Evolutionary conservation across 306 rosid genomes (phyloP).

Genomic region (Vigna radiata): DNA sequence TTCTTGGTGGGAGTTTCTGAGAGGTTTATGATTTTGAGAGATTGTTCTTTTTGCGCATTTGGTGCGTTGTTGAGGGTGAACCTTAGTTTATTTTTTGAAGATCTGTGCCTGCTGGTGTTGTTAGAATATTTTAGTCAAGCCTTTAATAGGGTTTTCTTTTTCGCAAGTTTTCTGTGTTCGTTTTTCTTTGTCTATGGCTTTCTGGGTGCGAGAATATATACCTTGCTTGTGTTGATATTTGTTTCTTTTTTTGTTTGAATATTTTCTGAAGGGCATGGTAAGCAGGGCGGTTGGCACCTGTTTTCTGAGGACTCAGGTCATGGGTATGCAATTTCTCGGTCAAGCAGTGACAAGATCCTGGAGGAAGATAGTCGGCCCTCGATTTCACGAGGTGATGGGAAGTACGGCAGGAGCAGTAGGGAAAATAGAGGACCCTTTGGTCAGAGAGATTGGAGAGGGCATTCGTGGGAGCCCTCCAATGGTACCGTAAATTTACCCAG

Average conservation of each 20-base stretch:
- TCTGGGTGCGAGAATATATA: slow-evolving; percentile 41
- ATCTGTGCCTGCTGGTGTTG: slow-evolving; percentile 43
- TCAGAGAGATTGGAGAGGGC: slow-evolving; percentile 77
- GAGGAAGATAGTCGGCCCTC: slow-evolving; percentile 74
- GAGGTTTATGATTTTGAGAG: slow-evolving; percentile 17
- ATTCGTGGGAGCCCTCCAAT: slow-evolving; percentile 65
- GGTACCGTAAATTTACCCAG: slow-evolving; percentile 60
- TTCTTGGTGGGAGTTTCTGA: background rate
- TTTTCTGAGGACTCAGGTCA: slow-evolving; percentile 84
- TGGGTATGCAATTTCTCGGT: slow-evolving; percentile 76
- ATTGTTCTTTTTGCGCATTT: slow-evolving; percentile 8
- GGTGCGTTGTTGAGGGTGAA: background rate
- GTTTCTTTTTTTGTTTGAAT: slow-evolving; percentile 43
- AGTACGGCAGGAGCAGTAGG: slow-evolving; percentile 70
- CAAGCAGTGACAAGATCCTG: slow-evolving; percentile 66
- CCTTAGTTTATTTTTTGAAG: slow-evolving; percentile 46
- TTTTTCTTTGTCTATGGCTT: background rate
- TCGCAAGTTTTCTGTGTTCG: background rate
- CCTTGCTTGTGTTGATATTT: slow-evolving; percentile 60
- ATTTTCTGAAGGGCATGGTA: slow-evolving; percentile 91
- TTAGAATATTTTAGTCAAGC: background rate
- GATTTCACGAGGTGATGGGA: slow-evolving; percentile 74
- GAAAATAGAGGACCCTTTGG: slow-evolving; percentile 74
- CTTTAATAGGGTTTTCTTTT: background rate
- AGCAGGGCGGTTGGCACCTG: slow-evolving; percentile 92